Evolutionary conservation across 495 filamentous ascomycete species (phyloP), one percentile per base, ranked within the genome.

Genomic region (Aspergillus wentii): DNA sequence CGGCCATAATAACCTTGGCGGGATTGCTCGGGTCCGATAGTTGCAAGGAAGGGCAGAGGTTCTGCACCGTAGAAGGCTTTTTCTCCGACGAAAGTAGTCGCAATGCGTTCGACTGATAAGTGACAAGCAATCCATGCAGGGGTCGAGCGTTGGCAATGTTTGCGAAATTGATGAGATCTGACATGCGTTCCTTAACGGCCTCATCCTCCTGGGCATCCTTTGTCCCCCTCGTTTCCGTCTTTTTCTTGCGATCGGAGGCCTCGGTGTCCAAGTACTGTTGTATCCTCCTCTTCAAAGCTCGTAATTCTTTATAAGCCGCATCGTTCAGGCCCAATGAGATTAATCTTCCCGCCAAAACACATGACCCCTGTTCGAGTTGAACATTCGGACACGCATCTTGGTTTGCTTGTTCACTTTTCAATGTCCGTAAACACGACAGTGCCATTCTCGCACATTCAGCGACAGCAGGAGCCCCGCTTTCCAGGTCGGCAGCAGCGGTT

Each of bases 281-380:
- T 83, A 66, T 53, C 75, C 74, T 52, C 62, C 70, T 57, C 83
- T 95, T 61, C 82, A 68, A 17, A 66, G 68, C 49, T 27, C 78
- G 69, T 22, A 95, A 57, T 59, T 97, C 89, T 48, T 83, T 87
- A 38, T 82, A 62, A 5, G 91, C 92, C 39, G 83, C 58, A 11
- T 87, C 82, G 38, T 86, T 78, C 39, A 94, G 56, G 10, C 81
- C 82, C 31, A 94, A 61, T 1, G 76, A 72, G 5, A 94, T 69
- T 13, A 94, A 60, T 46, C 82, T 89, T 27, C 75, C 78, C 17
- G 85, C 66, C 27, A 98, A 66, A 6, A 83, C 78, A 29, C 85
- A 84, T 61, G 88, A 85, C 5, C 86, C 92, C 40, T 79, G 81
- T 52, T 96, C 91, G 3, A 94, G 65, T 45, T 96, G 89, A 34